Conservation (phyloP, 2,329 filamentous ascomycete species). For the Biscogniauxia mediterranea region DNA sequence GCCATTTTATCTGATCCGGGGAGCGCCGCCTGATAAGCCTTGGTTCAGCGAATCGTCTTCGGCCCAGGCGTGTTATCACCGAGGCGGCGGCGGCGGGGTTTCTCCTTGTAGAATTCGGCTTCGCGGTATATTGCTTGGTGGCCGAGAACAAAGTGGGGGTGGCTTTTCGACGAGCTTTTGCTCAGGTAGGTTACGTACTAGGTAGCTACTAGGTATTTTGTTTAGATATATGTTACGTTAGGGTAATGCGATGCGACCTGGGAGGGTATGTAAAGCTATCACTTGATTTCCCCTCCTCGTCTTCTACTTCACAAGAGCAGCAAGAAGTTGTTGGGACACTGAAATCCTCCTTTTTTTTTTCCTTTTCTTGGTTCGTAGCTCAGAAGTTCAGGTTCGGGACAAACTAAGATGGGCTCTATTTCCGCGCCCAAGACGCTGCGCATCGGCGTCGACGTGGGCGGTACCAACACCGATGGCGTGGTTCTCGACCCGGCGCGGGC, state of each 20-base stretch:
- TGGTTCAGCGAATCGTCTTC: conserved; percentile 3
- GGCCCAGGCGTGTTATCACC: background rate
- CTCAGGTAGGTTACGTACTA: too few relatives aligned
- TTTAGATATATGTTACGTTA: background rate
- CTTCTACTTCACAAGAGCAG: too few relatives aligned
- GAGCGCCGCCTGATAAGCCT: background rate
- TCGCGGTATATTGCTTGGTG: background rate
- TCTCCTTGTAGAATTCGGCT: background rate
- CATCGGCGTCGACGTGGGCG: conserved; percentile 35
- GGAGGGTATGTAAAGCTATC: too few relatives aligned
- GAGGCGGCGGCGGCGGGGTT: background rate
- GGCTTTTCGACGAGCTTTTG: too few relatives aligned
- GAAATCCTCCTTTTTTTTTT: background rate
- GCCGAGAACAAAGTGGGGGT: background rate
- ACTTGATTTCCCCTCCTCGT: too few relatives aligned
- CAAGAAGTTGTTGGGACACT: too few relatives aligned
- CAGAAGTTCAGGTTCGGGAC: background rate
- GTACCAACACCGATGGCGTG: conserved; percentile 55
- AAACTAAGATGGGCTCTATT: conserved; percentile 14
- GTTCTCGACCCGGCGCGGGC: conserved; percentile 43
- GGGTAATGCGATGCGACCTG: too few relatives aligned
- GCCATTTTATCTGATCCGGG: conserved; percentile 21
- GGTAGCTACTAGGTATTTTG: background rate
- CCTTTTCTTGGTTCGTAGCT: background rate
- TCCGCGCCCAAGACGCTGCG: conserved; percentile 20